Conservation (phyloP, 441 rosid genomes). For the Brassica hybrid region DNA sequence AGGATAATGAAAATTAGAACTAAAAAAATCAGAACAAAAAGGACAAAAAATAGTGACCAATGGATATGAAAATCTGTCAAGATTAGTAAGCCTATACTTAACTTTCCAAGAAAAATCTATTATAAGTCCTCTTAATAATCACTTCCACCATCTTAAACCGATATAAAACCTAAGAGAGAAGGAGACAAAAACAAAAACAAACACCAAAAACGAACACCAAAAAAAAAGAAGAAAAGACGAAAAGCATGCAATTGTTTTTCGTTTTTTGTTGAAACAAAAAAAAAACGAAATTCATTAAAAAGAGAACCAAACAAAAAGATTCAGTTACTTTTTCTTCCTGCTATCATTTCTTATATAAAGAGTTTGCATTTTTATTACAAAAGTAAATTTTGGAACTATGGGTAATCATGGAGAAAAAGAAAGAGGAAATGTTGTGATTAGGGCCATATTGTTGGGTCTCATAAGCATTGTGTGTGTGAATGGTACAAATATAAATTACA, state of each 20-base stretch:
- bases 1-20: slow-evolving; percentile 28
- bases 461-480: too few relatives aligned
- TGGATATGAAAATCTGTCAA: slow-evolving; percentile 27
- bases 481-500: slow-evolving; percentile 54
- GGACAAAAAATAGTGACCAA: slow-evolving; percentile 13
- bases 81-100: slow-evolving; percentile 46
- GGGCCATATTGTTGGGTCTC: slow-evolving; percentile 44
- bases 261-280: slow-evolving; percentile 39
- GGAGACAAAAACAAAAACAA: slow-evolving; percentile 1
- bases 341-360: slow-evolving; percentile 23
- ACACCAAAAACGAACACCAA: slow-evolving; percentile 17
- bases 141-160: slow-evolving; percentile 1
- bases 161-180: slow-evolving; percentile 21
- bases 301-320: not conserved
- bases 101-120: slow-evolving; percentile 28
- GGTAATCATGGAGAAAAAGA: slow-evolving; percentile 41
- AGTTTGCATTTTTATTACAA: slow-evolving; percentile 1
- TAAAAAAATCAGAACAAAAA: not conserved
- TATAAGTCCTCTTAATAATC: slow-evolving; percentile 26
- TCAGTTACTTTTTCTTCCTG: slow-evolving; percentile 21
- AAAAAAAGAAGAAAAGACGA: slow-evolving; percentile 40
- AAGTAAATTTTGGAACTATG: not conserved
- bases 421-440: slow-evolving; percentile 41
- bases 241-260: slow-evolving; percentile 45
- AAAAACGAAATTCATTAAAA: not conserved